Percentiles rank a stretch among this genome's conserved stretches.
These are phyloP conservation scores for Blastobotrys americana DNA, from an alignment of 805 yeast genomes.

Conservation along the genomic window DNA sequence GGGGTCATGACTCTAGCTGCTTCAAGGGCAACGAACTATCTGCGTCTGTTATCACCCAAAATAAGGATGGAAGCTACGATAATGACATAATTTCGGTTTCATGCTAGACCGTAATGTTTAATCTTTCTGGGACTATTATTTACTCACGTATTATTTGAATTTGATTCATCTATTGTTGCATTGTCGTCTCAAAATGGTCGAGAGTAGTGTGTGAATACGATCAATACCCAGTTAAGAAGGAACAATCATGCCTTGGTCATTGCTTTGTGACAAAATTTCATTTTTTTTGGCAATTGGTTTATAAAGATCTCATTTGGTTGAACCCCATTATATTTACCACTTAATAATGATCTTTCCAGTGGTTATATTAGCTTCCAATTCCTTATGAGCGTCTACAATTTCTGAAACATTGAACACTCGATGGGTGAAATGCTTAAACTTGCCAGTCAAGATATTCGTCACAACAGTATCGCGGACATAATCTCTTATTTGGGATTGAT, in stretches of 20 bases:
- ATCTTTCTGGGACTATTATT: no score
- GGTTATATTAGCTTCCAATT: slow-evolving; percentile 25
- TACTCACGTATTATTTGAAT: no score
- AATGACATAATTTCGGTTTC: slow-evolving; percentile 26
- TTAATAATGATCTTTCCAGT: slow-evolving; percentile 27
- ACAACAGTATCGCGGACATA: slow-evolving; percentile 21
- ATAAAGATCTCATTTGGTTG: no score
- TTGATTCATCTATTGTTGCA: no score
- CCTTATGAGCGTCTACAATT: slow-evolving; percentile 24
- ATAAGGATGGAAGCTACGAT: slow-evolving; percentile 20
- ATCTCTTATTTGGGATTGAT: slow-evolving; percentile 22
- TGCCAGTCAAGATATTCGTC: slow-evolving; percentile 23
- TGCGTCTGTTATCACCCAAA: slow-evolving; percentile 45
- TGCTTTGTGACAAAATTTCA: background rate
- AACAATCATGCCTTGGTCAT: background rate
- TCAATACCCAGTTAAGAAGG: no score
- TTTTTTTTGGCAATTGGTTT: background rate
- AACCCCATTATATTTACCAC: no score
- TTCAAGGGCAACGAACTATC: slow-evolving; percentile 63
- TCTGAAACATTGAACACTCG: slow-evolving; percentile 20
- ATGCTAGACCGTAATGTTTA: slow-evolving; percentile 14
- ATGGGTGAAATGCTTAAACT: slow-evolving; percentile 23
- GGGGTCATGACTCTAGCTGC: slow-evolving; percentile 81
- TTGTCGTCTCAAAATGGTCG: no score
- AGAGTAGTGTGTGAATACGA: no score